Base-by-base conservation (phyloP, 768 basidiomycete species). In the Stropharia rugosoannulata region DNA sequence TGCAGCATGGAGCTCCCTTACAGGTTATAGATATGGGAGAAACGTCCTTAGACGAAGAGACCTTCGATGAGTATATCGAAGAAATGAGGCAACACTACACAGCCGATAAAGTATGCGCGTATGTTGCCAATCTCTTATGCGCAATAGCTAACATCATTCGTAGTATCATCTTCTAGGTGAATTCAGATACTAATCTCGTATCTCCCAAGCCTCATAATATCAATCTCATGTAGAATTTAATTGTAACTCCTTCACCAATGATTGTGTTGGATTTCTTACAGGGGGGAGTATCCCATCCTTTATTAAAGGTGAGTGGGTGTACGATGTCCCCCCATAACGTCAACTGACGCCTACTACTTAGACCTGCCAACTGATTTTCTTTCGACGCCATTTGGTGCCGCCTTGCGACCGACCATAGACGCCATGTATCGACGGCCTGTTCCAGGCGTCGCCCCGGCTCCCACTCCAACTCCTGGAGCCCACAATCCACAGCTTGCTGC, bases 241-340 rank as follows among this genome's bases (percentile, higher is more conserved):
- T 64, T 97, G 95, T 70, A 98, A 98, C 69, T 89, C 91, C 1
- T 98, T 98, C 61, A 95, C 93, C 2, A 92, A 88, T 56, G 93
- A 96, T 60, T 85, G 85, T 55, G 73, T 93, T 35, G 93, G 89
- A 2, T 95, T 97, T 66, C 71, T 98, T 46, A 96, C 92, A 0
- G 93, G 94, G 27, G 79, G 79, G 3, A 83, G 84, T 13, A 90
- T 97, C 51, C 95, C 95, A 3, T 60, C 77, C 2, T 93, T 85
- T 70, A 91, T 98, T 59, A 90, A 83, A 72, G 89, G 94, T 87
- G 60, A 52, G 76, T 67, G 36, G 16, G n/a, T 42, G 22, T 11
- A 22, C n/a, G 15, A 15, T 1, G 19, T n/a, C 11, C 7, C 18
- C 8, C 29, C 18, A 16, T 27, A 10, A 15, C 8, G 16, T 25